These are phyloP conservation scores for Coemansia asiatica DNA, from an alignment of 192 early-diverging fungal species.

Conservation along the genomic window DNA sequence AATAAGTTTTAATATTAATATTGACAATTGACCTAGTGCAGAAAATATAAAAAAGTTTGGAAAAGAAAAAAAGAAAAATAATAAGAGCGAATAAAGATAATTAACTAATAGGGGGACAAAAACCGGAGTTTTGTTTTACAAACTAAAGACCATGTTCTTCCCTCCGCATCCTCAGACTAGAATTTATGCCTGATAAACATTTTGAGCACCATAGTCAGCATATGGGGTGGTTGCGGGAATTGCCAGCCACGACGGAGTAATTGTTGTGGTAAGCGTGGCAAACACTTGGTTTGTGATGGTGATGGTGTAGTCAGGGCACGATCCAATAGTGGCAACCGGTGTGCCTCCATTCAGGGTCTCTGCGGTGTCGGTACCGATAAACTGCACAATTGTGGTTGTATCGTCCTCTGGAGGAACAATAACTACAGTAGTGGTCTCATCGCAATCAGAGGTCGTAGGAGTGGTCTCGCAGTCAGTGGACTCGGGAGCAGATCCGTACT, in stretches of 20 bases:
- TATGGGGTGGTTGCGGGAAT: conserved; percentile 14
- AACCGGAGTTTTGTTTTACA: too few relatives aligned
- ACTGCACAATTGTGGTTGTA: conserved; percentile 35
- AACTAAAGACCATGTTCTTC: not conserved
- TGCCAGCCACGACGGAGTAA: conserved; percentile 44
- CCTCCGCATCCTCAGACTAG: too few relatives aligned
- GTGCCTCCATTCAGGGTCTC: conserved; percentile 39
- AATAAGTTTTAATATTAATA: not conserved
- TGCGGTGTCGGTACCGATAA: conserved; percentile 30
- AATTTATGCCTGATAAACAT: not conserved
- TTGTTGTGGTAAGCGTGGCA: conserved; percentile 38
- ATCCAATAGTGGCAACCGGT: conserved; percentile 40
- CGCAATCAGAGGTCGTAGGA: conserved; percentile 13
- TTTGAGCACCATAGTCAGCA: not conserved
- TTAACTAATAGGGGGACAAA: not conserved
- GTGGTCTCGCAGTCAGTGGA: conserved; percentile 11
- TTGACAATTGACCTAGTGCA: conserved; percentile 24
- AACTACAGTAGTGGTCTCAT: conserved; percentile 19
- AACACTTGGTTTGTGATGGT: conserved; percentile 44
- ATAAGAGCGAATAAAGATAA: conserved; percentile 1
- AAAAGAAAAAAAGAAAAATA: not conserved
- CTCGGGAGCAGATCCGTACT: conserved; percentile 13
- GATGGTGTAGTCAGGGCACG: conserved; percentile 46
- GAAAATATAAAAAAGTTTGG: conserved; percentile 5
- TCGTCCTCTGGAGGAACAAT: conserved; percentile 16